phyloP scores from a whole-genome alignment of 108 stramenopile genomes.

The Fragilariopsis cylindrus region DNA sequence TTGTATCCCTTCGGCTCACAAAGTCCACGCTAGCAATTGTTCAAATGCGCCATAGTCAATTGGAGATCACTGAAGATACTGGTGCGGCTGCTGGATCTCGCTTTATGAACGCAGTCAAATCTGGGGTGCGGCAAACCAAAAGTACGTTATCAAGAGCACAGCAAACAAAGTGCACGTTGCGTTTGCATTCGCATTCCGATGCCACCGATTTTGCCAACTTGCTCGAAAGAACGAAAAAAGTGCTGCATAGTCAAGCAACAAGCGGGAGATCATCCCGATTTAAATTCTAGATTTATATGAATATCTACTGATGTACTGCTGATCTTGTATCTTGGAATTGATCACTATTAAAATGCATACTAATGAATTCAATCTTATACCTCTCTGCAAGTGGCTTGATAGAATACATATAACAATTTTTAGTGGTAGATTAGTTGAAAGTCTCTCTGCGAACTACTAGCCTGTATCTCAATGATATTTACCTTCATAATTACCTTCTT shows the following conservation, averaged over 20 bases:
- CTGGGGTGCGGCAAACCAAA: not conserved
- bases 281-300: no score
- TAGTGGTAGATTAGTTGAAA: no score
- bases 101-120: conserved; percentile 38
- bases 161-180: conserved; percentile 28
- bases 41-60: conserved; percentile 19
- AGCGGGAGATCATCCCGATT: no score
- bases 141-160: conserved; percentile 17
- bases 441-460: no score
- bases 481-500: no score
- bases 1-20: conserved; percentile 12
- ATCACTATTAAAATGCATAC: no score
- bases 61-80: conserved; percentile 22
- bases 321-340: no score
- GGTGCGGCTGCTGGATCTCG: conserved; percentile 13
- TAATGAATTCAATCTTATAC: no score
- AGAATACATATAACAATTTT: no score
- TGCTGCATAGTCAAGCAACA: conserved; percentile 12
- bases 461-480: no score
- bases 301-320: no score
- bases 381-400: no score
- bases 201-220: conserved; percentile 18
- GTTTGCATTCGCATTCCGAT: conserved; percentile 23
- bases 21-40: conserved; percentile 12
- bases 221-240: conserved; percentile 31